Evolutionary conservation across 768 basidiomycete genomes (phyloP), one percentile per base, ranked within the genome.

Genomic region (Hygrophoropsis aurantiaca): DNA sequence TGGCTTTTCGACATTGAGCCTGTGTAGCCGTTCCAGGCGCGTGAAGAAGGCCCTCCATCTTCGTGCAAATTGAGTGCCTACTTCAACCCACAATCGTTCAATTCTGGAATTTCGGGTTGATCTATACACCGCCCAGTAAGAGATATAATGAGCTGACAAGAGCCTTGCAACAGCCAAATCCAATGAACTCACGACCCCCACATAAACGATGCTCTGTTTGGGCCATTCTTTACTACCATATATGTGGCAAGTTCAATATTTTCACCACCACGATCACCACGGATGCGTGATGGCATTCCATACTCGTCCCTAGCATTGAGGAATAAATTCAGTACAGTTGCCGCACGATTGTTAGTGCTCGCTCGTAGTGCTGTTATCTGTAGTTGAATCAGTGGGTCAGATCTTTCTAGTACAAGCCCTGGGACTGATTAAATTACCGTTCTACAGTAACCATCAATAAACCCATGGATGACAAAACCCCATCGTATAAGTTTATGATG

Each of bases 21-120:
- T 11, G 49, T 78, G 73, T 2, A 61, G 41, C 0, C 45, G 10
- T 35, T 74, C 73, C 0, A 78, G 59, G 0, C 58, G 53, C 0
- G 38, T 52, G 34, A 79, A 79, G 48, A 78, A 77, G 0, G 67
- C 72, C 1, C 61, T 32, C 77, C 77, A 79, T 11, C 20, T 34
- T 3, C 61, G 55, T 0, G 56, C 67, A 64, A 78, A 78, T 8
- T 71, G 64, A 0, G 46, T 33, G 0, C 73, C 71, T 32, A 73
- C 60, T 39, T 78, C 74, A 11, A 74, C 64, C 75, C 75, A 77
- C 0, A 78, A 56, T 0, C 62, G 42, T 50, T 79, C 76, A 48
- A 78, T 77, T 0, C 65, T 56, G 0, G 69, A 70, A 44, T 79
- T 80, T 4, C 56, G 51, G 0, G 71, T 73, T 0, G 71, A 78